Evolutionary conservation across 2,329 filamentous ascomycete genomes (phyloP).

Genomic region (Pyricularia grisea): DNA sequence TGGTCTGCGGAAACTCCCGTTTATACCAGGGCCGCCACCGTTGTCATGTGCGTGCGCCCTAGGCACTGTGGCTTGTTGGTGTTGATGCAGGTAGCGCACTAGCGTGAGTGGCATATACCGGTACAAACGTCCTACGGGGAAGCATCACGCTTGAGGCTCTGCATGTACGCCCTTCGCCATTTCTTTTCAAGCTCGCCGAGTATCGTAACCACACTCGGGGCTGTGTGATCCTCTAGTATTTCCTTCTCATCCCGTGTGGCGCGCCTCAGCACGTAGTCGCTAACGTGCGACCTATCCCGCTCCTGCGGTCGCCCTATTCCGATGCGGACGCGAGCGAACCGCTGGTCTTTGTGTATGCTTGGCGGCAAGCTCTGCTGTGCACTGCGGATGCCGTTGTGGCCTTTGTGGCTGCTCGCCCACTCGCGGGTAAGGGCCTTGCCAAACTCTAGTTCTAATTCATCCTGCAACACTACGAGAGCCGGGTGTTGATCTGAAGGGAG

Average conservation of each 20-base stretch:
- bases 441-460: constrained; percentile 69
- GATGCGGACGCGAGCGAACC: constrained; percentile 56
- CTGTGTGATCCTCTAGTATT: constrained; percentile 40
- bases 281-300: constrained; percentile 58
- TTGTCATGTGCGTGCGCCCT: neutral
- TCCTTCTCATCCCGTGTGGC: constrained; percentile 45
- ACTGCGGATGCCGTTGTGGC: constrained; percentile 70
- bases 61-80: neutral
- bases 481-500: constrained; percentile 19
- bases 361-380: constrained; percentile 38
- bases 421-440: constrained; percentile 57
- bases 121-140: neutral
- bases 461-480: constrained; percentile 70
- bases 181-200: constrained; percentile 35
- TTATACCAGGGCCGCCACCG: neutral
- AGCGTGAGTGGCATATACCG: neutral
- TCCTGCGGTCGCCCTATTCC: constrained; percentile 79
- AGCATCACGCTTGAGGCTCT: neutral
- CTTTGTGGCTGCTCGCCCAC: constrained; percentile 55
- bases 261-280: constrained; percentile 66
- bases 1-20: neutral
- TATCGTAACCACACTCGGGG: constrained; percentile 39
- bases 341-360: constrained; percentile 18
- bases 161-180: constrained; percentile 15
- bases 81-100: neutral